These are phyloP conservation scores for Penicillium frequentans DNA, from an alignment of 2,329 filamentous ascomycete genomes.

Conservation along the genomic window DNA sequence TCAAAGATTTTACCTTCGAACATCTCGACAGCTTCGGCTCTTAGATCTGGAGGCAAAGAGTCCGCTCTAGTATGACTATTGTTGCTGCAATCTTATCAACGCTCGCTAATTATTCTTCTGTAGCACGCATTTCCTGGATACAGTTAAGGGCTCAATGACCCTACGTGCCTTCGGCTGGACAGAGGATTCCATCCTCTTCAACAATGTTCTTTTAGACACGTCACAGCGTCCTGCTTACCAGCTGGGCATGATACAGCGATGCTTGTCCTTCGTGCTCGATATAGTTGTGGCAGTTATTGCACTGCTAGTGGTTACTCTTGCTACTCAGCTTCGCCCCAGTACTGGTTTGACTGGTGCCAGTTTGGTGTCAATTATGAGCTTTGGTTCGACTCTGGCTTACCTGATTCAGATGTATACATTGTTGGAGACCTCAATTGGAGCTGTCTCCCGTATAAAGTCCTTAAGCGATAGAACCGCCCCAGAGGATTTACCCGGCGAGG, in stretches of 20 bases:
- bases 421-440: neutral
- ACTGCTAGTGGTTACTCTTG: neutral
- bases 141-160: constrained; percentile 1
- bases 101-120: neutral
- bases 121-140: neutral
- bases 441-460: neutral
- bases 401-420: neutral
- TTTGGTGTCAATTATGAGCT: neutral
- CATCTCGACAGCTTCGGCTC: constrained; percentile 56
- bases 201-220: constrained; percentile 4
- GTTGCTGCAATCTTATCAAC: neutral
- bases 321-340: neutral
- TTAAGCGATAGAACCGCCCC: neutral
- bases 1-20: constrained; percentile 58
- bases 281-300: neutral
- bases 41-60: constrained; percentile 59
- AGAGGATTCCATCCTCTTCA: constrained; percentile 1
- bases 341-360: neutral
- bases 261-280: constrained; percentile 6
- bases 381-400: neutral
- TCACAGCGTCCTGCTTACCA: constrained; percentile 9
- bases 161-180: constrained; percentile 4
- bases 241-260: constrained; percentile 8
- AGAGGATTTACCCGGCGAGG: neutral
- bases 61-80: constrained; percentile 38